Conservation (phyloP, 805 yeast genomes). For the Pichia ethanolica region DNA sequence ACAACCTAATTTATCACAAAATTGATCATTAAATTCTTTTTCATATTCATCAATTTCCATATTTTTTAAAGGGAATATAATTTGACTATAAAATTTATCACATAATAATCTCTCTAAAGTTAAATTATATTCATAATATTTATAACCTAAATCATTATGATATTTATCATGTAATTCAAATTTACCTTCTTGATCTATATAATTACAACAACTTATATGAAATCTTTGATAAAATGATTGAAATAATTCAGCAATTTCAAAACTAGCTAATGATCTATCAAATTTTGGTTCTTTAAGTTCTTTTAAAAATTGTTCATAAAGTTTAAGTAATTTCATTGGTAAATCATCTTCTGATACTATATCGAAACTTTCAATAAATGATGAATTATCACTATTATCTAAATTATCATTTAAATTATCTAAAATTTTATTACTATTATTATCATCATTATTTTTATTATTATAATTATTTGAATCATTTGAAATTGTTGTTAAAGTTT, state of each 20-base stretch:
- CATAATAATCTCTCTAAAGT: constrained; percentile 27
- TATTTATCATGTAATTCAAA: constrained; percentile 21
- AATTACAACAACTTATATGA: constrained; percentile 14
- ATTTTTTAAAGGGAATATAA: constrained; percentile 27
- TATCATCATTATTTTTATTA: too few species aligned
- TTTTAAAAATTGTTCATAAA: constrained; percentile 23
- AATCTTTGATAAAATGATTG: constrained; percentile 28
- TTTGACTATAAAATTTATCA: constrained; percentile 27
- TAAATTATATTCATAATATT: constrained; percentile 22
- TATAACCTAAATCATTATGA: constrained; percentile 9
- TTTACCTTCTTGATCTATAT: constrained; percentile 15
- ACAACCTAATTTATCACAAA: constrained; percentile 22
- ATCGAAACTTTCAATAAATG: constrained; percentile 14
- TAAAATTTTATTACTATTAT: not conserved
- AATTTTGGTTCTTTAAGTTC: constrained; percentile 30
- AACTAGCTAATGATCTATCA: constrained; percentile 28
- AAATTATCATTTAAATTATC: not conserved
- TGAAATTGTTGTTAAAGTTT: too few species aligned
- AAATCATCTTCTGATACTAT: constrained; percentile 17
- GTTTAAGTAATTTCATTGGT: constrained; percentile 20
- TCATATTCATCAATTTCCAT: constrained; percentile 26
- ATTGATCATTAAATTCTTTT: constrained; percentile 18
- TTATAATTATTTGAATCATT: too few species aligned
- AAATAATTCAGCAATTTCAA: constrained; percentile 29
- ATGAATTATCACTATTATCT: constrained; percentile 2